phyloP scores from a whole-genome alignment of 1,284 basidiomycete species.

The Irpex sp. region DNA sequence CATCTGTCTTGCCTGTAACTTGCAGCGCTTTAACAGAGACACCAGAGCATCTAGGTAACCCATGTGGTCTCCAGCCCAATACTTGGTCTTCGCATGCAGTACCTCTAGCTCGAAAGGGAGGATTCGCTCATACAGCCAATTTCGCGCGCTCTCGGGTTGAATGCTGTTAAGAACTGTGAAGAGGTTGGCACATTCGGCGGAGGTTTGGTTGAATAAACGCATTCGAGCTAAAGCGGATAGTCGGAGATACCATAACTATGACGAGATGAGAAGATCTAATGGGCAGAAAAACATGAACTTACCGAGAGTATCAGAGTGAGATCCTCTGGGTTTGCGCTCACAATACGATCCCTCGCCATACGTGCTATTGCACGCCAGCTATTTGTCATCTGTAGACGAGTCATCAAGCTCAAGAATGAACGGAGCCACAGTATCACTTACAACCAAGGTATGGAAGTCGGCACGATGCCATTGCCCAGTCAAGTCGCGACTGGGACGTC shows the following conservation, averaged over 20 bases:
- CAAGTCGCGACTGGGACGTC: constrained; percentile 66
- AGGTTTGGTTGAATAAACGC: constrained; percentile 76
- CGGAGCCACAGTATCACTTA: constrained; percentile 33
- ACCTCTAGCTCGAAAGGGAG: constrained; percentile 82
- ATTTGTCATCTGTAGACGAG: constrained; percentile 63
- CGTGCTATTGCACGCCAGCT: constrained; percentile 77
- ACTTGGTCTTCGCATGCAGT: constrained; percentile 64
- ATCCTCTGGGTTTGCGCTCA: constrained; percentile 64
- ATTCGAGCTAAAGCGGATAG: constrained; percentile 73
- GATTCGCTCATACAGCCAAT: constrained; percentile 53
- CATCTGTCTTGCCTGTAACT: constrained; percentile 42
- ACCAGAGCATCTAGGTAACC: constrained; percentile 76
- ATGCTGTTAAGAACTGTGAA: constrained; percentile 62
- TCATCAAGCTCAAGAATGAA: constrained; percentile 17
- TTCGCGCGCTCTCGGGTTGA: constrained; percentile 36
- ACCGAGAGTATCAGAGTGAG: constrained; percentile 63
- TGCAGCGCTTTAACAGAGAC: constrained; percentile 75
- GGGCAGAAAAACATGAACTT: too few species aligned
- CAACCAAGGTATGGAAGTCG: constrained; percentile 75
- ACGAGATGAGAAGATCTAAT: too few species aligned
- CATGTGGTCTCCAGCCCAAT: constrained; percentile 73
- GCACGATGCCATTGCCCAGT: constrained; percentile 66
- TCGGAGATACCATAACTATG: constrained; percentile 84
- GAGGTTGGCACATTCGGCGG: constrained; percentile 76
- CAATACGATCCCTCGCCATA: constrained; percentile 74